Base-by-base conservation (phyloP, 1,284 basidiomycete species). In the Pholiota adiposa region DNA sequence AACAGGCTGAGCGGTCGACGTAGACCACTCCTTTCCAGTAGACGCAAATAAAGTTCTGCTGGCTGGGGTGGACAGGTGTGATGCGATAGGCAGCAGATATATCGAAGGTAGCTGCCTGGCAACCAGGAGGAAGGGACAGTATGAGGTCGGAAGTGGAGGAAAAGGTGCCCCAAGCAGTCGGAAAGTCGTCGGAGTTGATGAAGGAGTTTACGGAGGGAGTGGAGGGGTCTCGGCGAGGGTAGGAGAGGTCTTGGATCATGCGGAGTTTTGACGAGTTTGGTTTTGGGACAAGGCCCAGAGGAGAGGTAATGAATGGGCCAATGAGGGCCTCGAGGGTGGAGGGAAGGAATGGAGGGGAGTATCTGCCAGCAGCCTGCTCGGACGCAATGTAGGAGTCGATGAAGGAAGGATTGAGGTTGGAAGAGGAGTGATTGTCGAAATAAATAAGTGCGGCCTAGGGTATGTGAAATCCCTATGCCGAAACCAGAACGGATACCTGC, bases 261-360 rank as follows among this genome's bases (percentile, higher is more conserved):
- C 59, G 54, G 7, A 57, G 23, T 52, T 64, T 65, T 11, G 54
- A 36, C 1, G 65, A 54, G 34, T 64, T 55, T 0, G 74, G 68
- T 53, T 79, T 78, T 9, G 75, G 73, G 0, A 78, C 74, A 1
- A 75, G 62, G 2, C 76, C 75, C 0, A 80, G 59, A 0, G 75
- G 78, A 0, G 75, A 75, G 0, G 75, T 73, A 7, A 65, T 63
- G 50, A 79, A 79, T 0, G 69, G 71, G 5, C 78, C 77, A 59
- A 79, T 77, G 6, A 73, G 3, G 0, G 33, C 11, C 51, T 78
- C 72, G 0, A 80, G 63, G 31, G 70, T 67, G 0, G 16, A 21
- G 2, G 67, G 72, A 0, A 54, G 14, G 63, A 68, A 77, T 0
- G 67, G 63, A 1, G 59, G 41, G 0, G 73, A 72, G 59, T 77